Percentiles rank a stretch among this genome's conserved stretches.
These are phyloP conservation scores for Nepenthes mirabilis DNA, from an alignment of 148 eudicot species.

Conservation along the genomic window DNA sequence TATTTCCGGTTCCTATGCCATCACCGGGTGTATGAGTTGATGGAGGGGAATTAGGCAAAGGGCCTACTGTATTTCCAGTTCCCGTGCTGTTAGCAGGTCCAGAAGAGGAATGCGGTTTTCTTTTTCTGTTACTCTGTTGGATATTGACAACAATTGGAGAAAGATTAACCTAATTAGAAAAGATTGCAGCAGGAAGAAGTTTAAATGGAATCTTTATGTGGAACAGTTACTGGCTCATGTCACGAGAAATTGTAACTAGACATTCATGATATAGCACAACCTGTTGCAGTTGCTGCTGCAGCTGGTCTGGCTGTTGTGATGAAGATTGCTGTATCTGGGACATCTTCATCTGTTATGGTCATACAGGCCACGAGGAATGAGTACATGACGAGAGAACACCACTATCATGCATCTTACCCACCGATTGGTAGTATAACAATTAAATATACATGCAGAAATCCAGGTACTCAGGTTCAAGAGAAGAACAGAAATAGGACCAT, in stretches of 20 bases:
- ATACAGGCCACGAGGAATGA: constrained; percentile 6
- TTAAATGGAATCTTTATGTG: neutral
- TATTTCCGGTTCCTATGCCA: constrained; percentile 58
- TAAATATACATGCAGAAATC: no score
- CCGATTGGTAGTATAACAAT: no score
- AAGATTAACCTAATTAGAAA: neutral
- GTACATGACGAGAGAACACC: neutral
- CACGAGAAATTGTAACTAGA: neutral
- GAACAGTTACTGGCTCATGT: neutral
- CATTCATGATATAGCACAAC: constrained; percentile 16
- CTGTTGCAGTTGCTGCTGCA: constrained; percentile 89
- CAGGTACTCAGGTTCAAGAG: no score
- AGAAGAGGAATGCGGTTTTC: constrained; percentile 91
- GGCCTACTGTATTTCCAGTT: constrained; percentile 91
- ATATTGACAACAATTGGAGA: neutral
- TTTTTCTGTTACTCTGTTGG: constrained; percentile 66
- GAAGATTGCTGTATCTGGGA: constrained; percentile 81
- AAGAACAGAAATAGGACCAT: no score
- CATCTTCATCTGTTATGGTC: constrained; percentile 66
- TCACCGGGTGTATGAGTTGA: constrained; percentile 98
- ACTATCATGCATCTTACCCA: neutral
- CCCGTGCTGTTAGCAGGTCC: constrained; percentile 99
- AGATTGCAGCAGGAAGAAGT: neutral
- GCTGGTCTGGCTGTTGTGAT: constrained; percentile 86
- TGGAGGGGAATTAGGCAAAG: constrained; percentile 90